Evolutionary conservation across 2,329 filamentous ascomycete genomes (phyloP).

Genomic region (Talaromyces sp.): DNA sequence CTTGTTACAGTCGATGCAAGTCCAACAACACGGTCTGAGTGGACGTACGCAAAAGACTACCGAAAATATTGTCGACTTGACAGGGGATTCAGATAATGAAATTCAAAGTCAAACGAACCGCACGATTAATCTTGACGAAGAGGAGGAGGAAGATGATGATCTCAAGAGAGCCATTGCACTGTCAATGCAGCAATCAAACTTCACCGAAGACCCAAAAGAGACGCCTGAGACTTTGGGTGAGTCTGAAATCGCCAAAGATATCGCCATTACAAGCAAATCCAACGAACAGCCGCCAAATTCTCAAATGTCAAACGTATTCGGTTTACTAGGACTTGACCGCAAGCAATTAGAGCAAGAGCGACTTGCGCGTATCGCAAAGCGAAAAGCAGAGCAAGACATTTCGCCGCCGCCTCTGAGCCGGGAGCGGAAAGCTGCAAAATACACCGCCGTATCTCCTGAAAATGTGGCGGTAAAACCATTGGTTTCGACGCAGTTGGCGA

Average conservation of each 20-base stretch:
- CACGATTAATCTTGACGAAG: conserved; percentile 13
- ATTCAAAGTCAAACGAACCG: conserved; percentile 22
- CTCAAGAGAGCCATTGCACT: conserved; percentile 30
- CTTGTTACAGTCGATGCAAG: neutral
- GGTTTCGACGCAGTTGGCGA: neutral
- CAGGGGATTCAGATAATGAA: conserved; percentile 25
- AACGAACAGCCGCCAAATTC: neutral
- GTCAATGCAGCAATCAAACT: conserved; percentile 23
- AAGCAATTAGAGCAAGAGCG: conserved; percentile 83
- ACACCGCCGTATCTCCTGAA: conserved; percentile 1
- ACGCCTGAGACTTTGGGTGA: neutral
- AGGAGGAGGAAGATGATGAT: conserved; percentile 27
- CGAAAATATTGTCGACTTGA: conserved; percentile 27
- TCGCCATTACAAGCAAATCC: neutral
- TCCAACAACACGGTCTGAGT: neutral
- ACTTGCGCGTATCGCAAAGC: conserved; percentile 61
- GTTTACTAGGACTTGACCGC: conserved; percentile 59
- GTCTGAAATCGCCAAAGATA: neutral
- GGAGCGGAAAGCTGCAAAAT: conserved; percentile 19
- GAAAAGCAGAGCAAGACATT: conserved; percentile 41
- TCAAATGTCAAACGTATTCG: conserved; percentile 13
- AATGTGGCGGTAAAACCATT: neutral
- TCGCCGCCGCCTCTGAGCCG: conserved; percentile 26
- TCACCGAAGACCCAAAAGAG: neutral
- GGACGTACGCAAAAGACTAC: neutral